A percentile compares a stretch with the other conserved stretches of the same genome.
phyloP scores from a whole-genome alignment of 169 alveolate genomes.

The Cryptosporidium xiaoi region DNA sequence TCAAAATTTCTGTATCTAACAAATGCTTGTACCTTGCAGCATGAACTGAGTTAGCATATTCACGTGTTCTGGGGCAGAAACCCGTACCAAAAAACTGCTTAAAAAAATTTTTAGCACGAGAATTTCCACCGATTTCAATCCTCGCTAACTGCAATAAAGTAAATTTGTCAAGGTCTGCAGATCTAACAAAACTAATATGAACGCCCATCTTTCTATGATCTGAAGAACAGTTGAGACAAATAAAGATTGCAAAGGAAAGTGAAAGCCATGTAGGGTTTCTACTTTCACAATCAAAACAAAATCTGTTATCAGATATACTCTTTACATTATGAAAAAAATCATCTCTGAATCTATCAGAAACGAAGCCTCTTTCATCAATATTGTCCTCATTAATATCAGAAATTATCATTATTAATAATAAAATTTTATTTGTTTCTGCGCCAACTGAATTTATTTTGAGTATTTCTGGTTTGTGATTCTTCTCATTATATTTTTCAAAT shows the following conservation, averaged over 20 bases:
- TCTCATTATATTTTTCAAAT: conserved; percentile 55
- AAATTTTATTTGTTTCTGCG: conserved; percentile 10
- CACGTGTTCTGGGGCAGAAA: conserved; percentile 41
- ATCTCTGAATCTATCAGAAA: conserved; percentile 83
- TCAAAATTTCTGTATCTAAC: conserved; percentile 19
- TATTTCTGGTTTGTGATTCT: conserved; percentile 36
- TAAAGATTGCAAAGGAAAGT: conserved; percentile 92
- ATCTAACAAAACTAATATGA: conserved; percentile 94
- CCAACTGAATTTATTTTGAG: background rate
- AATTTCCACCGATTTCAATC: conserved; percentile 80
- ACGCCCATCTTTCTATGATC: conserved; percentile 95
- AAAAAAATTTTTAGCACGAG: conserved; percentile 52
- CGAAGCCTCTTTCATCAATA: conserved; percentile 86
- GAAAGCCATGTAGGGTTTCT: conserved; percentile 97
- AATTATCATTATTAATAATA: conserved; percentile 21
- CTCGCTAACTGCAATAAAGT: conserved; percentile 86
- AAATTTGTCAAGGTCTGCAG: conserved; percentile 91
- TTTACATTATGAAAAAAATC: conserved; percentile 81
- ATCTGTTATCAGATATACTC: conserved; percentile 82
- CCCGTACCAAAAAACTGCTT: conserved; percentile 20
- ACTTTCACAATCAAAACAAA: conserved; percentile 95
- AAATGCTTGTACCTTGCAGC: conserved; percentile 46
- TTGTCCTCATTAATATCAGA: conserved; percentile 73
- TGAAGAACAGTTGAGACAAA: conserved; percentile 96
- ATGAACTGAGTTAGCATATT: conserved; percentile 26